Percentiles rank a stretch among this genome's conserved stretches.
These are phyloP conservation scores for Huntiella moniliformis DNA, from an alignment of 2,329 filamentous ascomycete species.

Conservation along the genomic window DNA sequence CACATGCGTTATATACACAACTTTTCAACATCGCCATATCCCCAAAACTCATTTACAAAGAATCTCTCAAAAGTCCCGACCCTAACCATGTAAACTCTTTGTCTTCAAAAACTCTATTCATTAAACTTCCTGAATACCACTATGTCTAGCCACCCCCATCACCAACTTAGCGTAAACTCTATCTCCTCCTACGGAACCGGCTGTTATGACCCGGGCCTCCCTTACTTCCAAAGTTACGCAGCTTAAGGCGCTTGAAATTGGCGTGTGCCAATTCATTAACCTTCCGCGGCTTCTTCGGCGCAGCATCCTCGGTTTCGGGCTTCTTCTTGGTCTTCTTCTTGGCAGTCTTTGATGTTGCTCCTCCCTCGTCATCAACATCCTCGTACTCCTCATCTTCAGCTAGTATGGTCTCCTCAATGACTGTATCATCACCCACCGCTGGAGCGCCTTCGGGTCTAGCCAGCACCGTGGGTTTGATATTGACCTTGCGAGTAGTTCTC, in stretches of 20 bases:
- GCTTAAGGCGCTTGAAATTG: constrained; percentile 48
- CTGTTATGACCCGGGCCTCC: constrained; percentile 38
- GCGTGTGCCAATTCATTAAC: constrained; percentile 45
- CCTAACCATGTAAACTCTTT: too few relatives aligned
- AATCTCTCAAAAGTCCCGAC: too few relatives aligned
- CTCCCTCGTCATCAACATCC: constrained; percentile 12
- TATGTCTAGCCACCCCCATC: too few relatives aligned
- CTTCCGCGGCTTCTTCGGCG: constrained; percentile 29
- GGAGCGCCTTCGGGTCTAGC: constrained; percentile 25
- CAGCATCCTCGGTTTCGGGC: constrained; percentile 14
- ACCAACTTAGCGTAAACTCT: not conserved
- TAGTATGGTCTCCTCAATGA: constrained; percentile 23
- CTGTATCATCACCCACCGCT: constrained; percentile 19
- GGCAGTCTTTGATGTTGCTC: not conserved
- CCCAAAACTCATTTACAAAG: too few relatives aligned
- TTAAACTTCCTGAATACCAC: too few relatives aligned
- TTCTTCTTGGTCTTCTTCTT: constrained; percentile 12
- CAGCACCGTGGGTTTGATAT: constrained; percentile 36
- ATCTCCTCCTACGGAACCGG: constrained; percentile 34
- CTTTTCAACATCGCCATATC: too few relatives aligned
- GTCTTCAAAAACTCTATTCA: too few relatives aligned
- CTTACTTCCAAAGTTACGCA: constrained; percentile 43
- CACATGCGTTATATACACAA: too few relatives aligned
- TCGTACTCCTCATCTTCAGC: constrained; percentile 18
- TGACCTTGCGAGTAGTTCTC: constrained; percentile 51